Percentiles rank a stretch among this genome's conserved stretches.
Conservation (phyloP, 345 rosid species). For the Pugionium dolabratum region DNA sequence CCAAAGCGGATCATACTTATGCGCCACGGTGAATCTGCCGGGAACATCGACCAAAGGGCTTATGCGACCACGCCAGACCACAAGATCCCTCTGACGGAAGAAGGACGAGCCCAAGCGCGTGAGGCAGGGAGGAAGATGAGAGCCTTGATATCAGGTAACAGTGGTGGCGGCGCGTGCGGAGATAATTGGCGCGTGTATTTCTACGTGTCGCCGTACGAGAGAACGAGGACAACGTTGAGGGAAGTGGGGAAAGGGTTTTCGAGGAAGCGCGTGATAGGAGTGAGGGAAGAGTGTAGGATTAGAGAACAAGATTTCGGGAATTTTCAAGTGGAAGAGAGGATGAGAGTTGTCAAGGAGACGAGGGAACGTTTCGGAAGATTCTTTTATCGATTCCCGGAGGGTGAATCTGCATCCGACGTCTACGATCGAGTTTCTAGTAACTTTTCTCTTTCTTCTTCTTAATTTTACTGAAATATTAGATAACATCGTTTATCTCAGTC, state of each 20-base stretch:
- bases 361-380: constrained; percentile 82
- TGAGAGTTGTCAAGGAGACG: constrained; percentile 67
- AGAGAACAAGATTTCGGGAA: constrained; percentile 97
- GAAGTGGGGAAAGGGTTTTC: constrained; percentile 80
- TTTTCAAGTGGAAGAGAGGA: constrained; percentile 77
- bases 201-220: constrained; percentile 89
- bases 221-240: constrained; percentile 77
- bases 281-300: constrained; percentile 82
- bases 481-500: not conserved
- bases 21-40: constrained; percentile 94
- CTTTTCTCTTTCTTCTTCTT: constrained; percentile 17
- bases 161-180: constrained; percentile 16
- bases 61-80: constrained; percentile 85
- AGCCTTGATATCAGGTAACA: constrained; percentile 40
- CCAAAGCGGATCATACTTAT: constrained; percentile 88
- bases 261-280: constrained; percentile 68
- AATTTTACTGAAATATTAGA: no score
- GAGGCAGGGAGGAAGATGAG: constrained; percentile 54
- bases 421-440: constrained; percentile 92
- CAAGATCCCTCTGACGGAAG: constrained; percentile 70
- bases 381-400: constrained; percentile 89
- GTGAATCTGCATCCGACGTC: constrained; percentile 97
- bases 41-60: constrained; percentile 76
- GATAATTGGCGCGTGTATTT: constrained; percentile 72
- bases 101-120: constrained; percentile 63